Evolutionary conservation across 306 rosid genomes (phyloP).

Genomic region (Gastrolobium bilobum): DNA sequence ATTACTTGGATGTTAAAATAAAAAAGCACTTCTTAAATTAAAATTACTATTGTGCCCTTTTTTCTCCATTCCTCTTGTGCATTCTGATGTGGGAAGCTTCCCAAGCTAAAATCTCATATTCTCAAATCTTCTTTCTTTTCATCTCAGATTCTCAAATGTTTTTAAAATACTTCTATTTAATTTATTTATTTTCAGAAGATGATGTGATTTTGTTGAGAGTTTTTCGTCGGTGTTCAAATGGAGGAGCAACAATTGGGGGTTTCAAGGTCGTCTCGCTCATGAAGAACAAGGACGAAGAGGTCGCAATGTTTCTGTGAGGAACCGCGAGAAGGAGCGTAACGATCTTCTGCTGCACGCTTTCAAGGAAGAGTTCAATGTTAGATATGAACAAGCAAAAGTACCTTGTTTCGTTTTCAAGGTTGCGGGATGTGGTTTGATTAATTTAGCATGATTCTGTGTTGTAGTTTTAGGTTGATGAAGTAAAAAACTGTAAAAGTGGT

Average conservation of each 20-base stretch:
- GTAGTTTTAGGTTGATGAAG: not conserved
- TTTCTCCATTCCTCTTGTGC: too few species aligned
- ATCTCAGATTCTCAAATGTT: too few species aligned
- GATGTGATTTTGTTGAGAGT: too few species aligned
- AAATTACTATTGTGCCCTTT: too few species aligned
- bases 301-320: conserved; percentile 86
- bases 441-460: not conserved
- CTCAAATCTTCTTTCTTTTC: too few species aligned
- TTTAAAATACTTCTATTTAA: too few species aligned
- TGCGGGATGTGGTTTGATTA: not conserved
- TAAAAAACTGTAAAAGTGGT: conserved; percentile 10
- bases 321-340: conserved; percentile 83
- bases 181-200: too few species aligned
- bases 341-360: conserved; percentile 76
- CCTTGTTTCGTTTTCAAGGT: not conserved
- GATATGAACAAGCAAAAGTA: conserved; percentile 49
- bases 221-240: conserved; percentile 51
- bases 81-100: too few species aligned
- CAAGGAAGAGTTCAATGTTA: conserved; percentile 68
- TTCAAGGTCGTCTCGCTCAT: conserved; percentile 60
- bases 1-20: too few species aligned
- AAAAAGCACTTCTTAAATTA: too few species aligned
- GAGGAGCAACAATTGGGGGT: conserved; percentile 66
- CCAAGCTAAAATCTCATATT: too few species aligned
- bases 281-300: conserved; percentile 90